Evolutionary conservation across 2,329 filamentous ascomycete species (phyloP), one percentile per base, ranked within the genome.

Genomic region (Cercospora berteroae): DNA sequence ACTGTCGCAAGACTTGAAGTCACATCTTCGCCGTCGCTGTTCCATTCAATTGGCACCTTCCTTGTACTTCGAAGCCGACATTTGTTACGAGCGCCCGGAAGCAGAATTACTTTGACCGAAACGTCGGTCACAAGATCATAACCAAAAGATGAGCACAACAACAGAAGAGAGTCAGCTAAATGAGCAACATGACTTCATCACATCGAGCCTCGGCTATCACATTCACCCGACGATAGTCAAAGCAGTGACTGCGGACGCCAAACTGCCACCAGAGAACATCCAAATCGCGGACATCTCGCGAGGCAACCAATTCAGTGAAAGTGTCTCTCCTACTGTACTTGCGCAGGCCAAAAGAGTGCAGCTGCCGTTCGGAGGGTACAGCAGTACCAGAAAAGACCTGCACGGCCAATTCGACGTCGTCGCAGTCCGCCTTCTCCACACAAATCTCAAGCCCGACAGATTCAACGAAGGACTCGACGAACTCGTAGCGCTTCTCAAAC

Each of bases 351-450:
- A 56, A 39, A 27, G 60, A 23, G 52, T 52, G 18, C 42, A 33
- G 18, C 7, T 63, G 18, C 60, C 50, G 4, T 56, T 63, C 12
- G 60, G 44, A 13, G 44, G 52, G 0, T 33, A 20, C 3, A 31
- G 44, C 36, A 29, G 36, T 18, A 48, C 7, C 13, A 13, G 55
- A 29, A 58, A 23, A 10, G 60, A 64, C 16, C 36, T 58, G 3
- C 50, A 56, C 44, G 67, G 63, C 23, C 48, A 58, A 27, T 73
- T 66, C 55, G 68, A 74, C 44, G 58, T 73, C 18, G 65, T 73
- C 4, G 63, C 67, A 13, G 65, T 73, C 3, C 48, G 69, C 27
- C 63, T 69, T 1, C 55, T 70, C 1, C 64, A 70, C 27, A 63
- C 64, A 2, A 42, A 65, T n/a, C 56, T 73, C 39, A 23, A 39